A percentile compares a stretch with the other conserved stretches of the same genome.
Evolutionary conservation across 2,329 filamentous ascomycete species (phyloP).

Genomic region (Colletotrichum filicis): DNA sequence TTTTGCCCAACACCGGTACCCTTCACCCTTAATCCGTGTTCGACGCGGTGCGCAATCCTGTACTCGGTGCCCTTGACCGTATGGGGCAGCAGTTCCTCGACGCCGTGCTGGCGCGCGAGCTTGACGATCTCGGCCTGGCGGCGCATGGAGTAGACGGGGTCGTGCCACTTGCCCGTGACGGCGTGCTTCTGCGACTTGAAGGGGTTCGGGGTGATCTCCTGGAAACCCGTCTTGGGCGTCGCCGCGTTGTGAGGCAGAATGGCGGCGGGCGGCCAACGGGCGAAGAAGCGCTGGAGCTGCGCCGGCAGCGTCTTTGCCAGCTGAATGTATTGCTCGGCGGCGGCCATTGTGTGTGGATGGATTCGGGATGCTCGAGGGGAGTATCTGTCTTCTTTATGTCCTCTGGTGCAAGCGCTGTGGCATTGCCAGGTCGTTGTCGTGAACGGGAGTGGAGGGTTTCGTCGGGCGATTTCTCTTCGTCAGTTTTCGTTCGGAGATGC

Average conservation of each 20-base stretch:
- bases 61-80: conserved; percentile 80
- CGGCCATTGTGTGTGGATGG: conserved; percentile 15
- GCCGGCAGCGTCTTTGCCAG: conserved; percentile 80
- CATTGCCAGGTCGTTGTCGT: neutral
- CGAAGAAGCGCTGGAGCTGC: conserved; percentile 87
- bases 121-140: conserved; percentile 93
- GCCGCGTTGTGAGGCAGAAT: conserved; percentile 60
- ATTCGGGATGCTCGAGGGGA: too few species aligned
- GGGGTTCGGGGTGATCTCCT: conserved; percentile 75
- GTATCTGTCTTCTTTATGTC: conserved; percentile 4
- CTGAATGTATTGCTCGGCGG: conserved; percentile 53
- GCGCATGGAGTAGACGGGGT: conserved; percentile 84
- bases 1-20: conserved; percentile 92
- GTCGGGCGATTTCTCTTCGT: neutral
- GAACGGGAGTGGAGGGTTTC: neutral
- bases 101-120: conserved; percentile 80
- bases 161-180: conserved; percentile 83
- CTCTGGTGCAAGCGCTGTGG: neutral
- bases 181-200: conserved; percentile 85
- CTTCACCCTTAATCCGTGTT: conserved; percentile 86
- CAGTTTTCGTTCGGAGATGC: conserved; percentile 1
- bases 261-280: conserved; percentile 82
- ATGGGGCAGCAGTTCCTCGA: conserved; percentile 83
- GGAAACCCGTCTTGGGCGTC: conserved; percentile 61
- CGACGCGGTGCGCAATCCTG: conserved; percentile 76